A percentile compares a stretch with the other conserved stretches of the same genome.
Evolutionary conservation across 2,329 filamentous ascomycete species (phyloP).

Genomic region (Bipolaris oryzae): DNA sequence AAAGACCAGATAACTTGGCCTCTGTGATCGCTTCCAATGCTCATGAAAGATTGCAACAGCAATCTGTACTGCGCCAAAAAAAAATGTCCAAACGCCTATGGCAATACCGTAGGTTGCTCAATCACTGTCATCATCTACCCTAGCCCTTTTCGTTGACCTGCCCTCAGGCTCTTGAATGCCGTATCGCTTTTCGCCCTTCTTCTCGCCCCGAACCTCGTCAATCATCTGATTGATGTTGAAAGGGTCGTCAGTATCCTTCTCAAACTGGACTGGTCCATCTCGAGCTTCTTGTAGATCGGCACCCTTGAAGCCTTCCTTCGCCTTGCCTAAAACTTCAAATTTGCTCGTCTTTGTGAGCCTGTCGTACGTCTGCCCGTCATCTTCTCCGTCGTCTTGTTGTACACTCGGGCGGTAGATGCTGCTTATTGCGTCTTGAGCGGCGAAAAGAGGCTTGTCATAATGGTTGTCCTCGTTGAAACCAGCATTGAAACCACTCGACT

Average conservation of each 20-base stretch:
- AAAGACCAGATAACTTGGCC: neutral
- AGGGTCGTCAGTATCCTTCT: conserved; percentile 84
- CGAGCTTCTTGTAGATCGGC: conserved; percentile 80
- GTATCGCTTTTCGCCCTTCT: conserved; percentile 72
- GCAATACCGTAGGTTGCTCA: conserved; percentile 14
- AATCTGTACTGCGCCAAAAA: conserved; percentile 6
- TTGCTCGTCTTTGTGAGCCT: conserved; percentile 84
- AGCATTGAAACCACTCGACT: conserved; percentile 84
- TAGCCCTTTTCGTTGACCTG: conserved; percentile 69
- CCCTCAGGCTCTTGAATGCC: conserved; percentile 70
- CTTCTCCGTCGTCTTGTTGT: conserved; percentile 73
- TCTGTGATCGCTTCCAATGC: conserved; percentile 7
- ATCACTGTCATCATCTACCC: conserved; percentile 72
- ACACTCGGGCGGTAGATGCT: conserved; percentile 88
- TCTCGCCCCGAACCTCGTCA: conserved; percentile 71
- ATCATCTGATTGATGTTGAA: conserved; percentile 97
- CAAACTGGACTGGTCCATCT: conserved; percentile 94
- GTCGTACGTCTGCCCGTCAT: conserved; percentile 81
- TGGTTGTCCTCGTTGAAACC: conserved; percentile 98
- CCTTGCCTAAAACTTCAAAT: conserved; percentile 87
- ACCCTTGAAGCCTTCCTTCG: conserved; percentile 85
- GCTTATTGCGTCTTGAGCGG: conserved; percentile 91
- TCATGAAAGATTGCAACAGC: conserved; percentile 2
- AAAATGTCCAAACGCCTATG: conserved; percentile 12
- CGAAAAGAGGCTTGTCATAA: conserved; percentile 97